Base-by-base conservation (phyloP, 805 yeast genomes). In the Metschnikowia orientalis region DNA sequence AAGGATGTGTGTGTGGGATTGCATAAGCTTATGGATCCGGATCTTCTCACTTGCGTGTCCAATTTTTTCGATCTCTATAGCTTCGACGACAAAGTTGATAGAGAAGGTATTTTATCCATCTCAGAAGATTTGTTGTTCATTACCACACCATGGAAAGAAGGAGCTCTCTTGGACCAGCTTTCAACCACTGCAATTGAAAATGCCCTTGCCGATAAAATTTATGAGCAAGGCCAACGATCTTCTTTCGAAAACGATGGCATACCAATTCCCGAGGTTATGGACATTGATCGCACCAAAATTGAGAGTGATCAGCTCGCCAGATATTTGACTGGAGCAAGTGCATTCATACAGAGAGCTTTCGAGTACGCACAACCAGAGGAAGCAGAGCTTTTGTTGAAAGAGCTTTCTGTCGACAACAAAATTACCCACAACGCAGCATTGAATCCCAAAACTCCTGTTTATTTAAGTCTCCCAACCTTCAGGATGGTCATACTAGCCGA, bases 401-500 rank as follows among this genome's bases (percentile, higher is more conserved):
- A 66, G 11, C 48, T 66, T 26, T 59, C 58, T 2, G 53, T 63
- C 10, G 68, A 62, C 40, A 46, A 55, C 36, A 49, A 37, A 19
- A 56, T 75, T 26, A 67, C 67, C 17, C 87, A 86, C 30, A 87
- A 88, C 51, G 85, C 77, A 4, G 95, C 95, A 0, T 61, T 87
- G 23, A 85, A 87, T 51, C 95, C 95, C 3, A 69, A 73, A 19
- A 74, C 79, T 19, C 95, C 95, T 1, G 77, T 81, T 7, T 76
- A 63, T 37, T 69, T 89, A 32, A 84, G 82, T 33, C 63, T 87
- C 11, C 86, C 97, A 0, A 88, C 95, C 0, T 90, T 90, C 61
- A 67, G 97, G 41, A 90, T 90, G 98, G 94, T 92, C 1, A 63
- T 92, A 5, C 64, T 90, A 5, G 97, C 97, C 0, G 96, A 89